Evolutionary conservation across 345 rosid genomes (phyloP).

Genomic region (Aquilaria yunnanensis): DNA sequence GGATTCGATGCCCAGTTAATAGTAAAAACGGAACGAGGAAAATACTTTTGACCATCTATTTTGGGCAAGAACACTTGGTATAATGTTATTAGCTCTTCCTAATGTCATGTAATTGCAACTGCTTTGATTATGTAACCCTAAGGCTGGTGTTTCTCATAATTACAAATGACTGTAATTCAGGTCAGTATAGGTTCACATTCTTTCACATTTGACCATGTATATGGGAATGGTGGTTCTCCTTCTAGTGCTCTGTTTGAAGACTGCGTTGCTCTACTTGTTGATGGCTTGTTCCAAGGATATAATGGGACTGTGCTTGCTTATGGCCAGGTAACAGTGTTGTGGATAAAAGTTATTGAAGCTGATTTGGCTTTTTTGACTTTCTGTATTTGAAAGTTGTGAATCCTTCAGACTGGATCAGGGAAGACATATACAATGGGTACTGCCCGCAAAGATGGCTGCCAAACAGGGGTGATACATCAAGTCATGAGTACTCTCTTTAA

Average conservation of each 20-base stretch:
- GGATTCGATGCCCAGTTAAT: no score
- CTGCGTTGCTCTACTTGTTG: constrained; percentile 83
- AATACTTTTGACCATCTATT: no score
- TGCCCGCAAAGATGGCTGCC: constrained; percentile 70
- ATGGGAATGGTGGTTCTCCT: constrained; percentile 81
- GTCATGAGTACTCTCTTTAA: constrained; percentile 82
- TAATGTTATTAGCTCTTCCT: no score
- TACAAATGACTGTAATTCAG: no score
- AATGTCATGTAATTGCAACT: no score
- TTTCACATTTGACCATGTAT: constrained; percentile 95
- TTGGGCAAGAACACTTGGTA: no score
- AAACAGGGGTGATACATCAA: constrained; percentile 76
- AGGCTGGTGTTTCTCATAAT: no score
- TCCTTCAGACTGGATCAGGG: constrained; percentile 91
- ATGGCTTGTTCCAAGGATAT: constrained; percentile 97
- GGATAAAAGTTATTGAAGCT: no score
- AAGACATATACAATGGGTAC: constrained; percentile 99
- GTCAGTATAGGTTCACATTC: constrained; percentile 57
- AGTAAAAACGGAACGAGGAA: no score
- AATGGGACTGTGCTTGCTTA: constrained; percentile 99
- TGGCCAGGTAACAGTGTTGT: constrained; percentile 63
- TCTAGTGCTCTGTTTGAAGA: constrained; percentile 84
- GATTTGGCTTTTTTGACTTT: no score
- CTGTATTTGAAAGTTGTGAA: constrained; percentile 8
- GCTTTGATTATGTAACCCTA: constrained; percentile 6